phyloP scores from a whole-genome alignment of 1,139 yeast genomes.

The Spencermartinsiella ligniputridi region DNA sequence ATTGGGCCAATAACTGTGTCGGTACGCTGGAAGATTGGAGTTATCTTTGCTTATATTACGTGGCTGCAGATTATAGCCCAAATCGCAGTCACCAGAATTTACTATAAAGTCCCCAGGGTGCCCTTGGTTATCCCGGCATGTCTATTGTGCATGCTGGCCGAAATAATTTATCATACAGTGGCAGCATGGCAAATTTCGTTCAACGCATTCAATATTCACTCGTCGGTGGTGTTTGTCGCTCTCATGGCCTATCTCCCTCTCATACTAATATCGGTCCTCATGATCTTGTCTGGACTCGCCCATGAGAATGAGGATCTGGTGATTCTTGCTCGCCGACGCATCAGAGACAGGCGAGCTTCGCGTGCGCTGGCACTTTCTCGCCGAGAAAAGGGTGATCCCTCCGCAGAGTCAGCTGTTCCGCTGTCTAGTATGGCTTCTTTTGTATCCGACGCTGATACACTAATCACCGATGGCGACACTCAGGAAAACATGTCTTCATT shows the following conservation, averaged over 20 bases:
- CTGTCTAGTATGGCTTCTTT: background rate
- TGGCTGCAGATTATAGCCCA: constrained; percentile 19
- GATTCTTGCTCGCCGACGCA: constrained; percentile 15
- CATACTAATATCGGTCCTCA: constrained; percentile 18
- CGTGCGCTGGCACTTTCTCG: background rate
- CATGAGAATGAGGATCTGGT: constrained; percentile 25
- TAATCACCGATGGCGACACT: background rate
- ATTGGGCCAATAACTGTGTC: constrained; percentile 14
- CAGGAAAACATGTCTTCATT: background rate
- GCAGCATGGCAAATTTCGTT: constrained; percentile 15
- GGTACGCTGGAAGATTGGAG: constrained; percentile 25
- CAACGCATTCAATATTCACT: constrained; percentile 25
- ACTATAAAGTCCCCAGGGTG: constrained; percentile 21
- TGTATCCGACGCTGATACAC: background rate
- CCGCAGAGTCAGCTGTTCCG: background rate
- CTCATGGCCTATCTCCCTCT: constrained; percentile 26
- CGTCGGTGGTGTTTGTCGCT: constrained; percentile 20
- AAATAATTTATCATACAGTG: constrained; percentile 18
- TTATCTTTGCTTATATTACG: constrained; percentile 22
- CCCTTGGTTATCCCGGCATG: constrained; percentile 20
- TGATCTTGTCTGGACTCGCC: constrained; percentile 24
- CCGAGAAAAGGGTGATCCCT: background rate
- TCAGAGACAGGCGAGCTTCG: constrained; percentile 2
- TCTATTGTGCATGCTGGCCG: constrained; percentile 15
- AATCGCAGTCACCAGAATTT: constrained; percentile 18